phyloP scores from a whole-genome alignment of 495 filamentous ascomycete genomes.

The Elasticomyces elasticus region DNA sequence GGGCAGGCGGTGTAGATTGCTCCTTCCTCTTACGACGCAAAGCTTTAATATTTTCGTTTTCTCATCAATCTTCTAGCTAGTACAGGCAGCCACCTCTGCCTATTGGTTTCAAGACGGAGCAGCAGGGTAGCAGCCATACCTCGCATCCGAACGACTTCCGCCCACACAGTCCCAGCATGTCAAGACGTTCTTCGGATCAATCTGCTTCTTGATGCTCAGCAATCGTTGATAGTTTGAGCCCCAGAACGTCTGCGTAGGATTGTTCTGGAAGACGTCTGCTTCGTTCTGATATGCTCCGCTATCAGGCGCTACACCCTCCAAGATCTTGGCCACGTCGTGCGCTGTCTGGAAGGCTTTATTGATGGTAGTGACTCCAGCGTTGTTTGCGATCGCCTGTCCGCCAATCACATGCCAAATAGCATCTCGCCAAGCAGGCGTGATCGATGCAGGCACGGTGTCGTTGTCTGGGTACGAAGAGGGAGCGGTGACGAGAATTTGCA shows the following conservation, averaged over 20 bases:
- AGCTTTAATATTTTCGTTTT: background rate
- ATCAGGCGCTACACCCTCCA: slow-evolving; percentile 9
- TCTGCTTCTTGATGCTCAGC: slow-evolving; percentile 5
- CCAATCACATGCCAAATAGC: slow-evolving; percentile 11
- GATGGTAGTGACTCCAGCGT: slow-evolving; percentile 1
- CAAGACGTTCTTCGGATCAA: slow-evolving; percentile 15
- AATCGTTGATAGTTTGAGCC: slow-evolving; percentile 11
- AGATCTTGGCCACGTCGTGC: background rate
- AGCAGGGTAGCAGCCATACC: slow-evolving; percentile 11
- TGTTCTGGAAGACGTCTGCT: slow-evolving; percentile 10
- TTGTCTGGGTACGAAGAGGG: slow-evolving; percentile 11
- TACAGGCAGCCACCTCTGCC: too few relatives aligned
- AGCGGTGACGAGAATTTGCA: slow-evolving; percentile 13
- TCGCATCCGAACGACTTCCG: slow-evolving; percentile 6
- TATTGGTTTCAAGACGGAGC: background rate
- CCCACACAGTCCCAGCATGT: slow-evolving; percentile 18
- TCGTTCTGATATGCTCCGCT: slow-evolving; percentile 19
- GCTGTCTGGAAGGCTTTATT: background rate
- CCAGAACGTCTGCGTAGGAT: slow-evolving; percentile 9
- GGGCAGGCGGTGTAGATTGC: background rate
- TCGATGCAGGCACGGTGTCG: slow-evolving; percentile 8
- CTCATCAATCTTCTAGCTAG: too few relatives aligned
- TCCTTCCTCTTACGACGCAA: background rate
- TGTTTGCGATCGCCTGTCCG: slow-evolving; percentile 5
- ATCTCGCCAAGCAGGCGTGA: slow-evolving; percentile 14